Evolutionary conservation across 2,329 filamentous ascomycete species (phyloP), one percentile per base, ranked within the genome.

Genomic region (Lecanoromycetidae sp.): DNA sequence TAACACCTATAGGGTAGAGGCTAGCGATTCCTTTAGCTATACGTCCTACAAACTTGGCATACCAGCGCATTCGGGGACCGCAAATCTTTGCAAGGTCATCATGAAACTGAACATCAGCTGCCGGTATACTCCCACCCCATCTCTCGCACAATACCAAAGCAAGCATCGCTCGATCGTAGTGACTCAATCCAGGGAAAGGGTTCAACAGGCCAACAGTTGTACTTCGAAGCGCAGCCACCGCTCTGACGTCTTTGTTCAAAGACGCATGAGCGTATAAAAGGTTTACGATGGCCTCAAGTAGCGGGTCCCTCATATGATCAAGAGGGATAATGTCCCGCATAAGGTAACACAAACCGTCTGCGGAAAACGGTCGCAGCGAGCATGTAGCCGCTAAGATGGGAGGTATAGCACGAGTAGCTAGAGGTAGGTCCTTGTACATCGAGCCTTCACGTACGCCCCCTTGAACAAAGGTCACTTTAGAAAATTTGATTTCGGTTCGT

Each of bases 371-470:
- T 0, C 74, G 74, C 52, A 74, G 75, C 1, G 67, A 68, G 12
- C 59, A 57, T 0, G 79, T 84, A 1, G 77, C 78, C 0, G 77
- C 74, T 9, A 77, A 64, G 1, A 94, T 66, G 0, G 87, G 86
- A 56, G 82, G 72, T 54, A 76, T 71, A 41, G 78, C 74, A 46
- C 83, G 76, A 13, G 82, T 63, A 0, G 70, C 60, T 0, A 63
- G 55, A 0, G 77, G 70, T 9, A 94, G 72, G 51, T 73, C 79
- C 63, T 84, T 78, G 65, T 86, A 87, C 32, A 94, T 67, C 35
- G 80, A 80, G 0, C 88, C 88, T 63, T 94, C 87, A 33, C 87
- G 73, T 52, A 94, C 88, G 6, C 87, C 88, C 17, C 88, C 86
- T 56, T 86, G 82, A 60, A 87, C 93, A 64, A 94, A 95, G 1